Percentiles rank a stretch among this genome's conserved stretches.
Evolutionary conservation across 768 basidiomycete species (phyloP).

Genomic region (Trametes punicea): DNA sequence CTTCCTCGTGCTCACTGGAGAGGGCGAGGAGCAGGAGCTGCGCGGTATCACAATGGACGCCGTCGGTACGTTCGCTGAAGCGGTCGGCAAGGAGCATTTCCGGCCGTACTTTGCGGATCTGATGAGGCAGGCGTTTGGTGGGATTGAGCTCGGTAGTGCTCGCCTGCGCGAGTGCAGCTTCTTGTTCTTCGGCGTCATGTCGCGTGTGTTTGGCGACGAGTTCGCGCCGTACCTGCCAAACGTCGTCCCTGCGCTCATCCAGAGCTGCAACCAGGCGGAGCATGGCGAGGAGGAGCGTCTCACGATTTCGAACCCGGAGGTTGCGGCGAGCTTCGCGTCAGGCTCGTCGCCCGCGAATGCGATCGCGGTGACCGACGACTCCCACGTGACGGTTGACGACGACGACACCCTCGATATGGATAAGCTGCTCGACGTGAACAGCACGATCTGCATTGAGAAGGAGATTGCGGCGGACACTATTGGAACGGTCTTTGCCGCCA

Average conservation of each 20-base stretch:
- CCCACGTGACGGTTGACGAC: slow-evolving; percentile 63
- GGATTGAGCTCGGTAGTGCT: slow-evolving; percentile 80
- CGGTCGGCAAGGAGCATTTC: slow-evolving; percentile 92
- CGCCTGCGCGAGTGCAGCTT: slow-evolving; percentile 93
- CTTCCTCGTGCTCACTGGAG: slow-evolving; percentile 80
- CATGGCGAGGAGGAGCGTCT: slow-evolving; percentile 53
- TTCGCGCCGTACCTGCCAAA: slow-evolving; percentile 84
- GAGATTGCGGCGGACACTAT: slow-evolving; percentile 98
- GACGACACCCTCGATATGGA: slow-evolving; percentile 70
- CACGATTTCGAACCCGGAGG: slow-evolving; percentile 56
- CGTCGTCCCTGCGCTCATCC: slow-evolving; percentile 82
- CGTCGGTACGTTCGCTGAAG: slow-evolving; percentile 97
- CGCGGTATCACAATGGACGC: slow-evolving; percentile 98
- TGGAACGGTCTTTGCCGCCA: slow-evolving; percentile 83
- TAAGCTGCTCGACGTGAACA: slow-evolving; percentile 89
- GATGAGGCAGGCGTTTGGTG: slow-evolving; percentile 94
- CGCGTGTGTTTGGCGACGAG: slow-evolving; percentile 93
- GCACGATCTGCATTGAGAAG: slow-evolving; percentile 97
- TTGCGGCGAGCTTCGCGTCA: slow-evolving; percentile 61
- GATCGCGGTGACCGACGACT: slow-evolving; percentile 59
- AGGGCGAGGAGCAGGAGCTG: slow-evolving; percentile 91
- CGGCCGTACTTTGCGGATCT: slow-evolving; percentile 92
- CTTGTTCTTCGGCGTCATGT: slow-evolving; percentile 98
- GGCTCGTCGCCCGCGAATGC: slow-evolving; percentile 72
- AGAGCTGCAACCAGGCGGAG: slow-evolving; percentile 81